phyloP scores from a whole-genome alignment of 345 rosid genomes.

The Sonneratia alba region DNA sequence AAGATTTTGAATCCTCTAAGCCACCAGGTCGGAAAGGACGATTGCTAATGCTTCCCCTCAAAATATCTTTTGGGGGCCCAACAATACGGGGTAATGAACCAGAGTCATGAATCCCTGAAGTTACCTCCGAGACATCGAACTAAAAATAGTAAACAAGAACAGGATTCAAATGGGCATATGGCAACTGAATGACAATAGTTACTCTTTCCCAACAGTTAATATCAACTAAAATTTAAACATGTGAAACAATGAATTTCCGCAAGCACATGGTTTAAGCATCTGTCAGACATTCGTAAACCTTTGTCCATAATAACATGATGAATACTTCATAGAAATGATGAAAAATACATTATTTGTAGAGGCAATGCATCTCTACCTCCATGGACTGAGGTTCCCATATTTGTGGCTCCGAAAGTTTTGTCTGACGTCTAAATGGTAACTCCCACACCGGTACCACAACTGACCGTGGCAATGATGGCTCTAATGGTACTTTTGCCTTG shows the following conservation, averaged over 20 bases:
- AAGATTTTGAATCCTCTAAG: conserved; percentile 55
- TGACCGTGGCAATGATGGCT: conserved; percentile 64
- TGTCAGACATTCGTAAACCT: not conserved
- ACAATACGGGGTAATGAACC: conserved; percentile 49
- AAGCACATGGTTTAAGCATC: not conserved
- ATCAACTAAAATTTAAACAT: conserved; percentile 5
- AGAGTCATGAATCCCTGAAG: conserved; percentile 52
- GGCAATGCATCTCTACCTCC: conserved; percentile 10
- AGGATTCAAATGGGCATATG: not conserved
- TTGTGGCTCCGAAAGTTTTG: conserved; percentile 45
- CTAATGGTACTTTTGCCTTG: conserved; percentile 57
- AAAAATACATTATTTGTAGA: not conserved
- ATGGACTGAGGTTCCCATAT: conserved; percentile 14
- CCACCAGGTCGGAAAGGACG: conserved; percentile 98
- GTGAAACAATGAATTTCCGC: not conserved
- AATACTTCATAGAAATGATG: not conserved
- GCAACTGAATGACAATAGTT: not conserved
- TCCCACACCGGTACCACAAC: conserved; percentile 84
- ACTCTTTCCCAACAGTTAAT: conserved; percentile 14
- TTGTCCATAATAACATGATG: not conserved
- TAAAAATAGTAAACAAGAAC: conserved; percentile 30
- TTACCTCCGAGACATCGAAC: conserved; percentile 79
- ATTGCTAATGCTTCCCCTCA: conserved; percentile 80
- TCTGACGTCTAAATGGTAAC: conserved; percentile 57
- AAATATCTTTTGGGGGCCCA: conserved; percentile 66